Base-by-base conservation (phyloP, 1,139 yeast genomes). In the Debaryomyces udenii region DNA sequence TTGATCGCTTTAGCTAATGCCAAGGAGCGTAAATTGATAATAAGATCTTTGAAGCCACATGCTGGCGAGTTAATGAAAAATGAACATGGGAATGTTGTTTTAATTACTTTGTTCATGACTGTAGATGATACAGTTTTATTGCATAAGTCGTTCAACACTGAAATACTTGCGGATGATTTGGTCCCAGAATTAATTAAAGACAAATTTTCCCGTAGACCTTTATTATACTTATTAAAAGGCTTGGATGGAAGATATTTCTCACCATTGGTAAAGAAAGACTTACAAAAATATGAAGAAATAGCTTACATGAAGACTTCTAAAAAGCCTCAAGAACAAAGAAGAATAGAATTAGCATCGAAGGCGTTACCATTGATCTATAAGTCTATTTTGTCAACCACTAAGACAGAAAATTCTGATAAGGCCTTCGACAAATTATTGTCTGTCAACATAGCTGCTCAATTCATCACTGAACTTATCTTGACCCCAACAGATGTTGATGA, bases 51-150 rank as follows among this genome's bases (percentile, higher is more conserved):
- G 62, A 87, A 83, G 57, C 78, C 78, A 29, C 96, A 89, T 63
- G 84, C 81, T 15, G 74, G 76, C 38, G 85, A 84, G 48, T 74
- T 91, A 60, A 82, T 89, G 45, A 78, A 80, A 49, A 93, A 93
- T 59, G 97, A 91, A 63, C 78, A 79, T 59, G 99, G 99, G 57
- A 86, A 88, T 63, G 57, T 77, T 41, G 97, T 90, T 6, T 76
- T 91, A 49, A 86, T 83, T 51, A 79, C 94, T 9, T 69, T 89
- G 35, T 84, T 88, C 66, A 76, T 86, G 79, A 83, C 94, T 20
- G 95, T 91, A 40, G 99, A 93, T 71, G 99, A 93, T 71, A 90
- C 98, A 3, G 94, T 86, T 38, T 73, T 89, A 53, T 77, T 89
- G 37, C 75, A 76, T 59, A 90, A 88, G 62, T 78, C 94, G 0